Evolutionary conservation across 306 rosid species (phyloP), one percentile per base, ranked within the genome.

Genomic region (Canavalia gladiata): DNA sequence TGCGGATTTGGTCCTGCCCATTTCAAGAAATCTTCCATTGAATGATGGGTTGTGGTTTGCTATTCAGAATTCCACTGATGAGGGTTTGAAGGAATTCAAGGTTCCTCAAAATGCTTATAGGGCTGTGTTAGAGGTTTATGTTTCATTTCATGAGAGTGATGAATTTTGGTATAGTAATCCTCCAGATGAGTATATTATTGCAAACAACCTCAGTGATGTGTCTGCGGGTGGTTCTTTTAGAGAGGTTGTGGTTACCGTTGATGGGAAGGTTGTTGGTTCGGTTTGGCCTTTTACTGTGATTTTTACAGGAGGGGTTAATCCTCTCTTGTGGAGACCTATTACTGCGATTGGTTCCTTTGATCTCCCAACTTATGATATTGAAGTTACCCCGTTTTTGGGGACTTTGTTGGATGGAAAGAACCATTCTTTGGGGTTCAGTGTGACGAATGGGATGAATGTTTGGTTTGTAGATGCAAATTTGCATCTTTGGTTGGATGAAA

Each of bases 251-350:
- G 88, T 90, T 13, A 85, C 88, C 82, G 87, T 95, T 75, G 98
- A 95, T 60, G 87, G 68, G 52, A 73, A 82, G 0, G 65, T 87
- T 67, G 92, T 89, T 72, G 99, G 96, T 57, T 88, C 90, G 0
- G 63, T 93, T 52, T 95, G 98, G 96, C 99, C 99, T 8, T 95
- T 91, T 77, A 90, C 98, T 52, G 99, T 95, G 73, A 89, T 95
- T 41, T 95, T 69, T 46, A 93, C 98, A 3, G 99, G 99, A 54
- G 97, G 99, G 75, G 64, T 91, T 35, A 89, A 91, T 81, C 99
- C 99, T 4, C 93, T 95, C 12, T 82, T 95, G 57, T 95, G 99
- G 99, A 87, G 97, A 83, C 99, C 99, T 3, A 89, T 95, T 77
- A 86, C 97, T 34, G 99, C 87, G 1, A 89, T 93, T 13, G 98